Evolutionary conservation across 345 rosid species (phyloP).

Genomic region (Carallia brachiata): DNA sequence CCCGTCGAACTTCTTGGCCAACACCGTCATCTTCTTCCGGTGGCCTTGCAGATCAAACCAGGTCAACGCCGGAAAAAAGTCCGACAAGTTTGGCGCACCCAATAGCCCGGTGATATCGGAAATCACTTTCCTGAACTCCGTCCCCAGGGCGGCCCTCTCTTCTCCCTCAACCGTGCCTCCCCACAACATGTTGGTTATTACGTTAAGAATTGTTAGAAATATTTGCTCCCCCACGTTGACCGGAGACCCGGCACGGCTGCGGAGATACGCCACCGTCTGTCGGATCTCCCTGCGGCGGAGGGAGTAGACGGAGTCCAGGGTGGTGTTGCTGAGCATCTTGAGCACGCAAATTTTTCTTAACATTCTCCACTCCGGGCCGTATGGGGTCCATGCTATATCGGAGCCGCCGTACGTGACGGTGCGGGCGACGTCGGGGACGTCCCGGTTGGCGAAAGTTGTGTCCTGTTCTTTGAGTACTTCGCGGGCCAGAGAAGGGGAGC

Average conservation of each 20-base stretch:
- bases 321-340: conserved; percentile 53
- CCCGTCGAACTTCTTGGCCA: conserved; percentile 31
- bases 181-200: conserved; percentile 46
- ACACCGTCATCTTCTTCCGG: conserved; percentile 27
- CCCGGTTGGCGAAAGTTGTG: conserved; percentile 43
- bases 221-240: conserved; percentile 43
- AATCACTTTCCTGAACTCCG: conserved; percentile 28
- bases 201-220: conserved; percentile 37
- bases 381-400: conserved; percentile 47
- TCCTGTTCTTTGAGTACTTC: conserved; percentile 55
- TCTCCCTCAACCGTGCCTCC: conserved; percentile 33
- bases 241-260: conserved; percentile 21
- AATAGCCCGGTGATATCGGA: conserved; percentile 32
- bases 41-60: conserved; percentile 61
- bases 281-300: conserved; percentile 51
- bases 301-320: conserved; percentile 41
- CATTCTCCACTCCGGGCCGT: conserved; percentile 57
- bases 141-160: conserved; percentile 32
- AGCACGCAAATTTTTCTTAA: conserved; percentile 38
- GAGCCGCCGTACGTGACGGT: conserved; percentile 35
- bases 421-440: conserved; percentile 31
- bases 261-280: conserved; percentile 26
- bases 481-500: conserved; percentile 38
- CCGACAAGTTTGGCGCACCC: conserved; percentile 51
- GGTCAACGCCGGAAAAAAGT: conserved; percentile 50